Percentiles rank a stretch among this genome's conserved stretches.
Evolutionary conservation across 139 green algal species (phyloP).

Genomic region (Tetratostichococcus sp.): DNA sequence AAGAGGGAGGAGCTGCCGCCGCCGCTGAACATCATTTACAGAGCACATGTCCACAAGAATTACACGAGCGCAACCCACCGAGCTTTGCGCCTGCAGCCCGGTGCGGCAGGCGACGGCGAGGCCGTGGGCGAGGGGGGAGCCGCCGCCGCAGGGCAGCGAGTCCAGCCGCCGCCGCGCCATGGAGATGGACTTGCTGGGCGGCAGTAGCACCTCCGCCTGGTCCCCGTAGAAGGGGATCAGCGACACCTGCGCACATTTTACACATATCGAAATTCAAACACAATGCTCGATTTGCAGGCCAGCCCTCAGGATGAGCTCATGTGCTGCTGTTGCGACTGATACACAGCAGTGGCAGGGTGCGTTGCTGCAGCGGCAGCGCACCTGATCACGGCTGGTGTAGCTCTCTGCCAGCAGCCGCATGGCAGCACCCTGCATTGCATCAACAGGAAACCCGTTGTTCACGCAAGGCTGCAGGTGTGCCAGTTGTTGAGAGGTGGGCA

Average conservation of each 20-base stretch:
- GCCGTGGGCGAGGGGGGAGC: constrained; percentile 94
- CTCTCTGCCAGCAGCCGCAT: constrained; percentile 90
- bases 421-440: constrained; percentile 71
- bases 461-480: too few species aligned
- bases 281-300: too few species aligned
- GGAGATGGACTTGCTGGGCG: constrained; percentile 94
- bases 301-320: too few species aligned
- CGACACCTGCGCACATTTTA: constrained; percentile 72
- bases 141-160: constrained; percentile 92
- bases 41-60: too few species aligned
- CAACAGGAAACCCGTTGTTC: background rate
- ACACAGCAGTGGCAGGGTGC: background rate
- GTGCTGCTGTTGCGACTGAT: background rate
- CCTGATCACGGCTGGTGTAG: constrained; percentile 92
- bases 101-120: constrained; percentile 58
- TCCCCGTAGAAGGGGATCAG: constrained; percentile 98
- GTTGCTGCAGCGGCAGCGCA: background rate
- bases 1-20: too few species aligned
- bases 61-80: background rate
- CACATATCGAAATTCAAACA: too few species aligned
- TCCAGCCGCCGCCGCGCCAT: constrained; percentile 95
- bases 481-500: too few species aligned
- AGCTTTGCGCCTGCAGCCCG: background rate
- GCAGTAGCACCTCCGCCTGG: constrained; percentile 95
- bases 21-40: constrained; percentile 6